Evolutionary conservation across 1,139 yeast species (phyloP).

Genomic region (Hemisphaericaspora lyxosophila): DNA sequence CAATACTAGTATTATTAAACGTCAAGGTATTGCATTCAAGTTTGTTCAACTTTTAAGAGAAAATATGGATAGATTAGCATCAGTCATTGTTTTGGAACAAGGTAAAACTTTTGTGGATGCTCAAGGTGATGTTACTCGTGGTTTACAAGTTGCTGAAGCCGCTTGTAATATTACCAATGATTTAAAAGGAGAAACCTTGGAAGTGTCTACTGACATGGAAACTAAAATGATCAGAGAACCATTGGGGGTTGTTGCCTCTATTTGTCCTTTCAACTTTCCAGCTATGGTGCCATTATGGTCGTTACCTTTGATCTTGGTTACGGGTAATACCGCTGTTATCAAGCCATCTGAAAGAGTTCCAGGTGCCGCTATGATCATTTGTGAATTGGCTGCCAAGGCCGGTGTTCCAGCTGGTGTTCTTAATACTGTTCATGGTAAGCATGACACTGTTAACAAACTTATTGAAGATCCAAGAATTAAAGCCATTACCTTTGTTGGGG

Average conservation of each 20-base stretch:
- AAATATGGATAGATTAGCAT: slow-evolving; percentile 72
- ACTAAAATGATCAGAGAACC: slow-evolving; percentile 72
- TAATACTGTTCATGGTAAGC: slow-evolving; percentile 75
- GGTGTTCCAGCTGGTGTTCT: slow-evolving; percentile 79
- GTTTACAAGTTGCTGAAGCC: slow-evolving; percentile 80
- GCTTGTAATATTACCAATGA: slow-evolving; percentile 62
- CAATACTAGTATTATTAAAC: slow-evolving; percentile 57
- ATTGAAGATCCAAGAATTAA: slow-evolving; percentile 75
- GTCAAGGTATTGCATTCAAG: slow-evolving; percentile 77
- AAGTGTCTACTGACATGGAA: slow-evolving; percentile 76
- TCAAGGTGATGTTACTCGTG: slow-evolving; percentile 75
- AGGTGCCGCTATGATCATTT: slow-evolving; percentile 75
- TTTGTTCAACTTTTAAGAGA: slow-evolving; percentile 65
- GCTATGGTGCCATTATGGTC: slow-evolving; percentile 90
- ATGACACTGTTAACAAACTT: slow-evolving; percentile 71
- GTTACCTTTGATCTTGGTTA: slow-evolving; percentile 69
- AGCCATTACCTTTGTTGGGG: slow-evolving; percentile 79
- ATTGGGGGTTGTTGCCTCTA: slow-evolving; percentile 66
- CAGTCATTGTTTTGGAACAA: slow-evolving; percentile 73
- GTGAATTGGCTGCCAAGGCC: slow-evolving; percentile 72
- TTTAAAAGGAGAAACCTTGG: slow-evolving; percentile 64
- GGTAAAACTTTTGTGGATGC: slow-evolving; percentile 82
- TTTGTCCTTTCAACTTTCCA: slow-evolving; percentile 79
- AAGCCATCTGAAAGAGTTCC: slow-evolving; percentile 82
- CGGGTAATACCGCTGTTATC: slow-evolving; percentile 74